Conservation (phyloP, 2,329 filamentous ascomycete species). For the Pseudogymnoascus sp. region DNA sequence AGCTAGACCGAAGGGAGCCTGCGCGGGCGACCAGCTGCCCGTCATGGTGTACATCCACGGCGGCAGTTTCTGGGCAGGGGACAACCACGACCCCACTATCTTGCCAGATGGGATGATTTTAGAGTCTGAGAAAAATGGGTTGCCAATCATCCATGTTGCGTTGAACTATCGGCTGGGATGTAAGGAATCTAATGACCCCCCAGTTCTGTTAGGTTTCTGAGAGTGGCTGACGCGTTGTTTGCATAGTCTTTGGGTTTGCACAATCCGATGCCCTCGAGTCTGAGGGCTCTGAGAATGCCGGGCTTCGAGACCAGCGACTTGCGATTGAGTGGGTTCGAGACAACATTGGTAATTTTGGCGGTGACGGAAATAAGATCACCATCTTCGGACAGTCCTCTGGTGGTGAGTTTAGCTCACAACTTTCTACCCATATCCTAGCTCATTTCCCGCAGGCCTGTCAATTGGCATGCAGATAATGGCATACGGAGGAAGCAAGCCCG, state of each 20-base stretch:
- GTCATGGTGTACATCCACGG: constrained; percentile 65
- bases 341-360: constrained; percentile 53
- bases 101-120: constrained; percentile 39
- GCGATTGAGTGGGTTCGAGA: constrained; percentile 52
- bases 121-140: constrained; percentile 38
- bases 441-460: constrained; percentile 36
- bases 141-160: constrained; percentile 48
- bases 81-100: not conserved
- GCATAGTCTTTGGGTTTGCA: constrained; percentile 60
- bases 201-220: not conserved
- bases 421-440: constrained; percentile 30
- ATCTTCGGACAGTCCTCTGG: constrained; percentile 54
- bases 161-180: constrained; percentile 45
- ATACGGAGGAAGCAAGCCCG: constrained; percentile 37
- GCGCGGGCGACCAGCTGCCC: constrained; percentile 47
- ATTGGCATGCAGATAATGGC: constrained; percentile 43
- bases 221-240: constrained; percentile 38
- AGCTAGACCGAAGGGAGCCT: constrained; percentile 48
- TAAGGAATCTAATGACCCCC: constrained; percentile 9
- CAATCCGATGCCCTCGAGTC: constrained; percentile 46
- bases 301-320: constrained; percentile 52
- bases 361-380: constrained; percentile 48
- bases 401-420: constrained; percentile 40
- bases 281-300: constrained; percentile 52
- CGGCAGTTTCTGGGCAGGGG: constrained; percentile 35